A percentile compares a stretch with the other conserved stretches of the same genome.
These are phyloP conservation scores for Cordia subcordata DNA, from an alignment of 257 asterid species.

Conservation along the genomic window DNA sequence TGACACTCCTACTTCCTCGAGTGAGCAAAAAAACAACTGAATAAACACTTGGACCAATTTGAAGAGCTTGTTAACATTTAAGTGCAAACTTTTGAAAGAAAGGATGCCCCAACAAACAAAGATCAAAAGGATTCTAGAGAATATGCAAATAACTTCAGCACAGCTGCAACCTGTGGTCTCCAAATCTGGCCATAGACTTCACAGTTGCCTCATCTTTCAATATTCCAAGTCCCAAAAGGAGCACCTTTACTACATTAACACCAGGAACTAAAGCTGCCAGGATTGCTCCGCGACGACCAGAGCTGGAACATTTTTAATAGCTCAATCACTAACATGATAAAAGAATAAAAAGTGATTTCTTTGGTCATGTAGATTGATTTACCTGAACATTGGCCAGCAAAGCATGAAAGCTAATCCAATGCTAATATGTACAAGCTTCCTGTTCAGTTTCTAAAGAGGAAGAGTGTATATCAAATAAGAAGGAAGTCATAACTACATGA, in stretches of 20 bases:
- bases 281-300: slow-evolving; percentile 75
- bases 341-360: background rate
- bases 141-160: background rate
- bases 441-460: slow-evolving; percentile 27
- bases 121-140: background rate
- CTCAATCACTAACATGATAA: slow-evolving; percentile 7
- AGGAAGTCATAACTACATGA: background rate
- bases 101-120: background rate
- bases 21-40: too few relatives aligned
- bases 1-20: too few relatives aligned
- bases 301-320: slow-evolving; percentile 40
- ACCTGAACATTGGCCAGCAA: slow-evolving; percentile 99
- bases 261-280: slow-evolving; percentile 72
- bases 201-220: slow-evolving; percentile 85
- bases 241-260: slow-evolving; percentile 62
- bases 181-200: slow-evolving; percentile 90
- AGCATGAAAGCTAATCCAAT: slow-evolving; percentile 87
- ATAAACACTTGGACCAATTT: too few relatives aligned
- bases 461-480: slow-evolving; percentile 2
- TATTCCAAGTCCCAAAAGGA: slow-evolving; percentile 77
- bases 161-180: slow-evolving; percentile 60
- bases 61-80: too few relatives aligned
- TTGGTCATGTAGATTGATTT: slow-evolving; percentile 6
- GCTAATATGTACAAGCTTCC: slow-evolving; percentile 77
- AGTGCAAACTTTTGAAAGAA: too few relatives aligned